Conservation (phyloP, 2,329 filamentous ascomycete genomes). For the Talaromyces sp. region DNA sequence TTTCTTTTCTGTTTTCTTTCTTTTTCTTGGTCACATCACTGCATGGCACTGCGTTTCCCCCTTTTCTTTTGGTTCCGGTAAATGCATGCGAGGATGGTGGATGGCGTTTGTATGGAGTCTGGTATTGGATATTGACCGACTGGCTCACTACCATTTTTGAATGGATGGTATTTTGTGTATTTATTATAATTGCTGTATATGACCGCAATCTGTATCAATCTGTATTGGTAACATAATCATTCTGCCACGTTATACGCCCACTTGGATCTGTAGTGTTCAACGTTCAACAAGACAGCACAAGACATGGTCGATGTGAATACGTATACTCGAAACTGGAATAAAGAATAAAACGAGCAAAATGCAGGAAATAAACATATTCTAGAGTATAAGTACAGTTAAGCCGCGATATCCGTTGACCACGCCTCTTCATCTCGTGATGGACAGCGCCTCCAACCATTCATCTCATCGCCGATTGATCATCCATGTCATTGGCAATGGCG, state of each 20-base stretch:
- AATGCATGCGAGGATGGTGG: conserved; percentile 6
- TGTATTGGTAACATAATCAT: not conserved
- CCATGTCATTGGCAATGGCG: not conserved
- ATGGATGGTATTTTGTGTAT: not conserved
- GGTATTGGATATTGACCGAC: not conserved
- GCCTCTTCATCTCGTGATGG: not conserved
- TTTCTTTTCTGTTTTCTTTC: not conserved
- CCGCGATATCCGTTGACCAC: not conserved
- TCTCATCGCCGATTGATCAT: not conserved
- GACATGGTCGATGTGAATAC: not conserved
- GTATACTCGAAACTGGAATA: not conserved
- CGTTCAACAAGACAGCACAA: not conserved
- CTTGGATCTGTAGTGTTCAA: too few relatives aligned
- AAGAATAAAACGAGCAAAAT: not conserved
- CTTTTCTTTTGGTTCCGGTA: not conserved
- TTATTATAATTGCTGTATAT: not conserved
- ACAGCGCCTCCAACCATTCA: not conserved
- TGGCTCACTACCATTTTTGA: not conserved
- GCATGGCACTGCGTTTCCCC: not conserved
- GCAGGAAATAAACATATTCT: not conserved
- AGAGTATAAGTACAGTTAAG: conserved; percentile 5
- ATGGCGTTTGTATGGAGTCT: conserved; percentile 3
- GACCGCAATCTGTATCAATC: not conserved
- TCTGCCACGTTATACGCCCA: too few relatives aligned
- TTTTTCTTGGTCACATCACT: not conserved